Base-by-base conservation (phyloP, 768 basidiomycete species). In the Lactifluus hygrophoroides region DNA sequence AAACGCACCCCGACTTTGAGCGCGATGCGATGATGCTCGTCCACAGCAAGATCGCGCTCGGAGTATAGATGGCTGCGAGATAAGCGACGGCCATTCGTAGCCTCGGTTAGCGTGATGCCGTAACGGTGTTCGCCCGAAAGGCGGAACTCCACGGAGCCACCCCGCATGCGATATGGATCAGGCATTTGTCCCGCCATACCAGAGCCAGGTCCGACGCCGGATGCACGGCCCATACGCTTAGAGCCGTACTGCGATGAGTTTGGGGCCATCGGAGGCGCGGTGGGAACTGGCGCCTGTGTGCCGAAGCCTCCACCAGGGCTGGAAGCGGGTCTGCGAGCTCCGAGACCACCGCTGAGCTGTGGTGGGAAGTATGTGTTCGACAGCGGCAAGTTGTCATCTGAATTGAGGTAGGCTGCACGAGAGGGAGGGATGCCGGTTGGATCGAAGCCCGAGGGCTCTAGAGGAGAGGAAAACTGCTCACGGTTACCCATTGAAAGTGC, bases 381-480 rank as follows among this genome's bases (percentile, higher is more conserved):
- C 35, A 63, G 47, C 7, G 64, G 64, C 30, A 63, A 64, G 48
- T 53, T 55, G n/a, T 60, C 59, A 50, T 43, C 60, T 13, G 64
- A 61, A 21, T 54, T 52, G 2, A 49, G 32, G 38, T 56, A 60
- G 16, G 49, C 48, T 51, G 59, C 38, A 4, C n/a, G 30, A 6
- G n/a, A n/a, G n/a, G 55, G 35, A 3, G 42, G 55, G 6, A 25
- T 7, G 23, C 61, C 59, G 47, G 23, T 54, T n/a, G 45, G 51
- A 30, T 64, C 43, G 45, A 44, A 23, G 51, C 42, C 45, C 27
- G 43, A 28, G 40, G 50, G 42, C 13, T 54, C 61, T 25, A 43
- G 23, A 7, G 40, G 40, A 14, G 51, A 56, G 43, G 40, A 16
- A 34, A 9, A 8, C 16, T 48, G 60, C 63, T 64, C 56, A 64